Conservation (phyloP, 2,329 filamentous ascomycete species). For the Coniochaeta ligniaria region DNA sequence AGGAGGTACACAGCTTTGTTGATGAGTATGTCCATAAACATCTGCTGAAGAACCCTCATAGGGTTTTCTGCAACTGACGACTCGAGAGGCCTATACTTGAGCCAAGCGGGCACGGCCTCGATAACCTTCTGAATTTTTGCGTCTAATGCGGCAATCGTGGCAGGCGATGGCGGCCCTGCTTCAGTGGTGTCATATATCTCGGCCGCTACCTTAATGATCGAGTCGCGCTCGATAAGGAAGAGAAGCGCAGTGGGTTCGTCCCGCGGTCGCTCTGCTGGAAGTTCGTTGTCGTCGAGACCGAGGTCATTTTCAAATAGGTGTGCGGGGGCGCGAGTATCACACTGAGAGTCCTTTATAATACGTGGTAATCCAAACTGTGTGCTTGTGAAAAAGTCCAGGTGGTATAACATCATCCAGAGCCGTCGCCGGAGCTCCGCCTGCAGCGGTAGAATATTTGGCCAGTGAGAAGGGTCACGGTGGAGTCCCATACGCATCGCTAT, state of each 20-base stretch:
- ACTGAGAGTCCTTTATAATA: slow-evolving; percentile 12
- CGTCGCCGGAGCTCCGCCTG: slow-evolving; percentile 46
- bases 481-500: slow-evolving; percentile 61
- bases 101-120: background rate
- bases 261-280: background rate
- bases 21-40: background rate
- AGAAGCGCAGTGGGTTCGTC: background rate
- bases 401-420: slow-evolving; percentile 27
- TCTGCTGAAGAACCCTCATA: background rate
- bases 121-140: background rate
- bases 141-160: background rate
- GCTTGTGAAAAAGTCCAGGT: slow-evolving; percentile 13
- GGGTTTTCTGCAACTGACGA: background rate
- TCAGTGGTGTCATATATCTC: slow-evolving; percentile 1
- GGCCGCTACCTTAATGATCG: background rate
- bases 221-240: background rate
- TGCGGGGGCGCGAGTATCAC: slow-evolving; percentile 7
- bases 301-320: background rate
- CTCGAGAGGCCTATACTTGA: background rate
- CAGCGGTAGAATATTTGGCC: slow-evolving; percentile 30
- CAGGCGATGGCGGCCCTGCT: background rate
- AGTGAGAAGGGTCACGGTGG: slow-evolving; percentile 54
- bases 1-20: background rate
- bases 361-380: slow-evolving; percentile 11
- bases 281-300: background rate